A percentile compares a stretch with the other conserved stretches of the same genome.
phyloP scores from a whole-genome alignment of 78 protist species.

The Dictyostelium intermedium region DNA sequence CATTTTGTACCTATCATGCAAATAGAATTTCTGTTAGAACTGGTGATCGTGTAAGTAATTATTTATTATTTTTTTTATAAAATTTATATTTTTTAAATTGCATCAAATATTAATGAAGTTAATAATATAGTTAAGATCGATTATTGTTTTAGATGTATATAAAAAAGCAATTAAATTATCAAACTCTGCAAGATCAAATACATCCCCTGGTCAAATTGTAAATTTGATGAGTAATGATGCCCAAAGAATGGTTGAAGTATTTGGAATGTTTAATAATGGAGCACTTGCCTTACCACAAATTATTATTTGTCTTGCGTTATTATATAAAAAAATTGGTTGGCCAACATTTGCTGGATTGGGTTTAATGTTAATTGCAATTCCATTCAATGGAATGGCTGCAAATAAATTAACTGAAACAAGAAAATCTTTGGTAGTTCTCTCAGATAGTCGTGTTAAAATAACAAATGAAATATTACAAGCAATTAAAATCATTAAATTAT shows the following conservation, averaged over 20 bases:
- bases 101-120: too few species aligned
- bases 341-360: conserved; percentile 64
- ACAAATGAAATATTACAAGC: conserved; percentile 87
- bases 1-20: conserved; percentile 57
- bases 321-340: conserved; percentile 48
- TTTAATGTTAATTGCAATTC: conserved; percentile 30
- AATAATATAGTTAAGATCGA: conserved; percentile 64
- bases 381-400: conserved; percentile 59
- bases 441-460: conserved; percentile 79
- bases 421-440: not conserved
- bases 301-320: conserved; percentile 56
- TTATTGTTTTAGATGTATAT: conserved; percentile 72
- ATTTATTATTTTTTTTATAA: not conserved
- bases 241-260: conserved; percentile 81
- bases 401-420: conserved; percentile 24
- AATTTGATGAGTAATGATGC: conserved; percentile 91
- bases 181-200: conserved; percentile 23
- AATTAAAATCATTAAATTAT: conserved; percentile 89
- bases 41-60: conserved; percentile 53
- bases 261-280: conserved; percentile 79
- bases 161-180: conserved; percentile 28
- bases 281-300: conserved; percentile 84
- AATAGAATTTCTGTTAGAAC: conserved; percentile 67
- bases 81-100: not conserved
- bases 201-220: conserved; percentile 85